Evolutionary conservation across 768 basidiomycete genomes (phyloP), one percentile per base, ranked within the genome.

Genomic region (Scleroderma bovista): DNA sequence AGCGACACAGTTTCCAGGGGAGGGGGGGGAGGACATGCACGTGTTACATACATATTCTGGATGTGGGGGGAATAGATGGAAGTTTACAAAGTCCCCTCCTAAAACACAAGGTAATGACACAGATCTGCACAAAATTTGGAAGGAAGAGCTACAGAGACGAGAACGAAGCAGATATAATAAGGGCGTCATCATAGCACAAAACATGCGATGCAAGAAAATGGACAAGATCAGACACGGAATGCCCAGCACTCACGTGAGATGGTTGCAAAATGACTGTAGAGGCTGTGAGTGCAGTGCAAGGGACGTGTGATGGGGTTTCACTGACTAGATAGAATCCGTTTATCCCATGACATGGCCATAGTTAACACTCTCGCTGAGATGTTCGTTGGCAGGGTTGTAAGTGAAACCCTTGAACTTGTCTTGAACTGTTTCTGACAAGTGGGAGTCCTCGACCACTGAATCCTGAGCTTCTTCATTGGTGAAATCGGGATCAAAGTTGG

Each of bases 401-500:
- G 89, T 92, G 71, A 93, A 93, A 23, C 89, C 89, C 59, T 78
- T 75, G 78, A 98, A 98, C 66, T 94, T 92, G 60, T 93, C 92
- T 66, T 99, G 95, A 2, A 99, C 93, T 0, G 94, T 97, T 74
- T 96, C 89, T 15, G 90, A 93, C 33, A 99, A 72, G 23, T 81
- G 84, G 3, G 91, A 93, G 61, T 93, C 92, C 55, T 89, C 90
- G 34, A 99, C 95, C 48, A 98, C 93, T 2, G 92, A 94, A 69
- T 99, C 95, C 59, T 91, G 83, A 2, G 94, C 88, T 50, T 90
- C 86, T 66, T 99, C 95, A 53, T 86, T 89, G 24, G 94, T 97
- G 65, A 99, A 99, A 68, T 98, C 95, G 22, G 92, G 80, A 68
- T 98, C 96, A 71, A 99, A 98, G 75, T 97, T 93, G 51, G 86